These are phyloP conservation scores for Exophiala bonariae DNA, from an alignment of 2,329 filamentous ascomycete species.

Conservation along the genomic window DNA sequence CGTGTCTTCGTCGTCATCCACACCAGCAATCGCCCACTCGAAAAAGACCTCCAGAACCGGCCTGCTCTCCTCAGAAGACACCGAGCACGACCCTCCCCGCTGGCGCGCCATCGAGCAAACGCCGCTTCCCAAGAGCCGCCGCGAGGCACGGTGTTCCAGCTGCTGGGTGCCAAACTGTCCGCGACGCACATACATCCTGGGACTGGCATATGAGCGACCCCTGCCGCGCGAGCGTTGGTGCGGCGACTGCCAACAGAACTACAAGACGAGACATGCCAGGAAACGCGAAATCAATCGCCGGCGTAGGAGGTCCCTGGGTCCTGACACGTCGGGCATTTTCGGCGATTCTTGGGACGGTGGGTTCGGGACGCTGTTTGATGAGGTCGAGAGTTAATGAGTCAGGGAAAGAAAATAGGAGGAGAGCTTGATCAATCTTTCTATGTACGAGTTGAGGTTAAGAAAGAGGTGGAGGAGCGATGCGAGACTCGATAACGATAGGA, in stretches of 20 bases:
- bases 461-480: too few species aligned
- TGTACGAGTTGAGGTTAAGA: too few species aligned
- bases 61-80: too few species aligned
- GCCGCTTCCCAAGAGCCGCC: conserved; percentile 13
- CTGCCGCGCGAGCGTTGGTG: conserved; percentile 22
- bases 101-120: conserved; percentile 20
- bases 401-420: too few species aligned
- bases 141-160: conserved; percentile 14
- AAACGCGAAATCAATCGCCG: conserved; percentile 4
- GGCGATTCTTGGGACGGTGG: conserved; percentile 7
- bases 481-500: too few species aligned
- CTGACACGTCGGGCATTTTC: conserved; percentile 2
- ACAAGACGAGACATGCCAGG: conserved; percentile 8
- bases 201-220: conserved; percentile 15
- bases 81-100: background rate
- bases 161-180: conserved; percentile 22
- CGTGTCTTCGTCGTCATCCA: too few species aligned
- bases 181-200: conserved; percentile 11
- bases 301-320: background rate
- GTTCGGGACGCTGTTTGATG: conserved; percentile 10
- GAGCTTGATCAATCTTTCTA: too few species aligned
- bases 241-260: conserved; percentile 13
- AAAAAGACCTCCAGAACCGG: too few species aligned
- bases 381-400: too few species aligned
- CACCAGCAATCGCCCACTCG: background rate